A percentile compares a stretch with the other conserved stretches of the same genome.
phyloP scores from a whole-genome alignment of 2,329 filamentous ascomycete species.

The Fusarium nurragi region DNA sequence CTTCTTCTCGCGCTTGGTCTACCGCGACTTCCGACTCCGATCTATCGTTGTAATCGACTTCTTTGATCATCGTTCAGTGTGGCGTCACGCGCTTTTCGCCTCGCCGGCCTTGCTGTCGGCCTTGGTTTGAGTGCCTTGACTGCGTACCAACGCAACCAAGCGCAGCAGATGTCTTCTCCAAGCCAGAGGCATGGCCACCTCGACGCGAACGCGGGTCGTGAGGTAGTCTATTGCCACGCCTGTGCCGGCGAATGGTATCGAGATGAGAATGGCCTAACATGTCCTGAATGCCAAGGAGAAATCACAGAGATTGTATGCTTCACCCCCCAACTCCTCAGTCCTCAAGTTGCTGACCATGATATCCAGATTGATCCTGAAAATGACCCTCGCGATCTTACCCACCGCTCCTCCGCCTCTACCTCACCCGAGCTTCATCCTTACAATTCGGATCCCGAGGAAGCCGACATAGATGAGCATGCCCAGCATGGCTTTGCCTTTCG shows the following conservation, averaged over 20 bases:
- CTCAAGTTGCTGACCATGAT: constrained; percentile 26
- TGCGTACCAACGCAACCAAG: constrained; percentile 61
- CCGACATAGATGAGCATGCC: constrained; percentile 65
- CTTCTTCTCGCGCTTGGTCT: constrained; percentile 4
- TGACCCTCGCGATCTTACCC: constrained; percentile 65
- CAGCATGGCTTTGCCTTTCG: constrained; percentile 55
- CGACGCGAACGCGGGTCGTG: constrained; percentile 62
- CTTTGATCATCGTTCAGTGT: constrained; percentile 52
- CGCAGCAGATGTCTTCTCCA: constrained; percentile 52
- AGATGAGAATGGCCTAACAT: constrained; percentile 73
- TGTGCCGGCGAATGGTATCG: constrained; percentile 85
- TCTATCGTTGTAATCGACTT: constrained; percentile 6
- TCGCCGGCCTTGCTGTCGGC: constrained; percentile 65
- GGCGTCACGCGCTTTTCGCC: constrained; percentile 66
- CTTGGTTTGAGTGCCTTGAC: constrained; percentile 67
- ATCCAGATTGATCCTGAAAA: constrained; percentile 62
- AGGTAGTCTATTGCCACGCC: constrained; percentile 86
- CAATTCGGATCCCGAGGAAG: constrained; percentile 67
- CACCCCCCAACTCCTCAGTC: neutral
- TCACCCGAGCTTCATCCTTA: constrained; percentile 45
- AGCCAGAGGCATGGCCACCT: constrained; percentile 52
- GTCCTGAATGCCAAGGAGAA: constrained; percentile 80
- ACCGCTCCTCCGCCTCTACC: constrained; percentile 43
- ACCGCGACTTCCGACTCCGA: neutral
- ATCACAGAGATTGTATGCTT: constrained; percentile 84